phyloP scores from a whole-genome alignment of 176 grass and related monocot species.

The Saccharum officinarum region DNA sequence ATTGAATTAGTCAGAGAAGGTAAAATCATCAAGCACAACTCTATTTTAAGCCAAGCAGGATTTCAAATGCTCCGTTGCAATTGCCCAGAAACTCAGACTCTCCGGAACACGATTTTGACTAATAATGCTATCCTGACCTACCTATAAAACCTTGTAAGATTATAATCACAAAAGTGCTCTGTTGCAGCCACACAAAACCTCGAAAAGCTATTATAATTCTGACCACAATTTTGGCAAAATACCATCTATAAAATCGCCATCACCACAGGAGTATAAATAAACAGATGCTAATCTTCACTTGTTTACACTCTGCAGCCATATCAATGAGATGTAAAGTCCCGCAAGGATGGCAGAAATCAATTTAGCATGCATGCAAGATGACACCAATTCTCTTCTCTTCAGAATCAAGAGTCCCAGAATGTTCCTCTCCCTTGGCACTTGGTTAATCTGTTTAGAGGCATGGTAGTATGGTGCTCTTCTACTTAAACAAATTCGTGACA shows the following conservation, averaged over 20 bases:
- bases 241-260: background rate
- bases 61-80: background rate
- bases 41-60: slow-evolving; percentile 10
- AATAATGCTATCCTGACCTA: background rate
- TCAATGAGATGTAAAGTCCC: slow-evolving; percentile 5
- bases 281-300: background rate
- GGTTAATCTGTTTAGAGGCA: background rate
- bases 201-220: background rate
- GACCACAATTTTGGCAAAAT: background rate
- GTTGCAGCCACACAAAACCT: background rate
- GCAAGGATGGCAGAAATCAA: background rate
- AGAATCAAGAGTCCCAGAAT: background rate
- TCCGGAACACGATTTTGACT: background rate
- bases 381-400: background rate
- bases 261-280: background rate
- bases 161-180: background rate
- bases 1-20: slow-evolving; percentile 18
- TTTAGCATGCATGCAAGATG: background rate
- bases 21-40: background rate
- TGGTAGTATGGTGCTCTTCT: background rate
- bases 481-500: background rate
- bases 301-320: background rate
- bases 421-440: background rate
- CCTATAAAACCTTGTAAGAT: background rate
- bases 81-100: background rate